Percentiles rank a stretch among this genome's conserved stretches.
These are phyloP conservation scores for Cordyceps cicadae DNA, from an alignment of 2,329 filamentous ascomycete genomes.

Conservation along the genomic window DNA sequence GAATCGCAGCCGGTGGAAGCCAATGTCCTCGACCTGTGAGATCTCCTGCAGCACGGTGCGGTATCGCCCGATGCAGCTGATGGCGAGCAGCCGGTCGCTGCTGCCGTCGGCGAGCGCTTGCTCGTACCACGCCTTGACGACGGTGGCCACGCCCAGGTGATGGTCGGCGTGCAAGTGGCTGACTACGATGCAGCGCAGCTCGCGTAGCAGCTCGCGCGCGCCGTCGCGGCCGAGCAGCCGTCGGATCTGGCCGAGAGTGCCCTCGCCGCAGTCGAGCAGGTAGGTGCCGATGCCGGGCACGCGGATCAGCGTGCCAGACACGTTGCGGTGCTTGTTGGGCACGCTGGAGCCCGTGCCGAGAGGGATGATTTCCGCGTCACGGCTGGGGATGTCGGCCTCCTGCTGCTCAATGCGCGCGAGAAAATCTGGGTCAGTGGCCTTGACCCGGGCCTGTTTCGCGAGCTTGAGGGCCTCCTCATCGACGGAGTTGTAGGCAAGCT, in stretches of 20 bases:
- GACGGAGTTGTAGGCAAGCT: constrained; percentile 35
- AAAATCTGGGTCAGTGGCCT: constrained; percentile 36
- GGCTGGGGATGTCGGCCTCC: constrained; percentile 59
- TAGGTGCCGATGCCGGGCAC: constrained; percentile 84
- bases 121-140: constrained; percentile 77
- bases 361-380: constrained; percentile 74
- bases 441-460: constrained; percentile 39
- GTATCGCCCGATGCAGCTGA: constrained; percentile 67
- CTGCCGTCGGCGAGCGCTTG: constrained; percentile 29
- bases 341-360: constrained; percentile 86
- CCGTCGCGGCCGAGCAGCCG: constrained; percentile 61
- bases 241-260: constrained; percentile 78
- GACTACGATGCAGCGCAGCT: constrained; percentile 81
- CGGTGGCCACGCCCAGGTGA: constrained; percentile 72
- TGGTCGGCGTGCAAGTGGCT: constrained; percentile 96
- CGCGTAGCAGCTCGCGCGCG: constrained; percentile 61
- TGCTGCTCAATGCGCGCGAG: constrained; percentile 39
- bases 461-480: constrained; percentile 39
- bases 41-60: constrained; percentile 73
- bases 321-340: constrained; percentile 91
- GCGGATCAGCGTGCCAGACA: constrained; percentile 77
- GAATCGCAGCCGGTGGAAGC: constrained; percentile 46
- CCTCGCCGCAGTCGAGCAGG: constrained; percentile 85
- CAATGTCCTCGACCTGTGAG: constrained; percentile 66
- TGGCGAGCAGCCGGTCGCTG: constrained; percentile 41